A percentile compares a stretch with the other conserved stretches of the same genome.
phyloP scores from a whole-genome alignment of 2,329 filamentous ascomycete species.

The Ophidiomyces ophidiicola region DNA sequence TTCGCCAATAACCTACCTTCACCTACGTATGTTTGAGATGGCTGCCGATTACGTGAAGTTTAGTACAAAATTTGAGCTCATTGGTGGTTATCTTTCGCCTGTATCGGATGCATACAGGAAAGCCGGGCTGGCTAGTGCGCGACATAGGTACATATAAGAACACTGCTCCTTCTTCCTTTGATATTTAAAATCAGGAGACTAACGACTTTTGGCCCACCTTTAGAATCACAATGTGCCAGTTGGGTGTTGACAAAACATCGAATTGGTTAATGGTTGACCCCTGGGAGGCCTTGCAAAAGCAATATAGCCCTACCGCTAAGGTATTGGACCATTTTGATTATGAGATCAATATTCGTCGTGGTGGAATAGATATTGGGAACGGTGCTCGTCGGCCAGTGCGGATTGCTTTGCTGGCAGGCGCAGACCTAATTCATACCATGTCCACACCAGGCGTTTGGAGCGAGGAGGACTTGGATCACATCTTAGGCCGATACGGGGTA shows the following conservation, averaged over 20 bases:
- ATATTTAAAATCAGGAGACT: not conserved
- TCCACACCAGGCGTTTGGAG: slow-evolving; percentile 65
- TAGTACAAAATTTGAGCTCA: slow-evolving; percentile 66
- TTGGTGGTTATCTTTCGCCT: slow-evolving; percentile 76
- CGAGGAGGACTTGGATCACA: slow-evolving; percentile 71
- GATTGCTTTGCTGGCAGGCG: slow-evolving; percentile 71
- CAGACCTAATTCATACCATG: slow-evolving; percentile 63
- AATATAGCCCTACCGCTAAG: slow-evolving; percentile 78
- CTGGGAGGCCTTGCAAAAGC: slow-evolving; percentile 74
- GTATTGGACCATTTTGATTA: slow-evolving; percentile 85
- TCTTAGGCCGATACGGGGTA: slow-evolving; percentile 64
- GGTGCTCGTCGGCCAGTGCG: slow-evolving; percentile 55
- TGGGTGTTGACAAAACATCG: slow-evolving; percentile 60
- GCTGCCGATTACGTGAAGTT: slow-evolving; percentile 67
- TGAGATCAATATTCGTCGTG: slow-evolving; percentile 69
- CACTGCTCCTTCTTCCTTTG: not conserved
- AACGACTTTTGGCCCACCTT: not conserved
- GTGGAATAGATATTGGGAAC: slow-evolving; percentile 57
- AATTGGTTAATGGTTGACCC: slow-evolving; percentile 78
- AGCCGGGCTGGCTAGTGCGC: slow-evolving; percentile 59
- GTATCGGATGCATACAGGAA: slow-evolving; percentile 69
- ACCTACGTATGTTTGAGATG: slow-evolving; percentile 77
- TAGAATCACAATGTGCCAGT: slow-evolving; percentile 70
- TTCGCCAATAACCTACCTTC: slow-evolving; percentile 59
- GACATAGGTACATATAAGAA: slow-evolving; percentile 51